Percentiles rank a stretch among this genome's conserved stretches.
Evolutionary conservation across 164 flowering plant genomes (phyloP).

Genomic region (Chimonanthus praecox): DNA sequence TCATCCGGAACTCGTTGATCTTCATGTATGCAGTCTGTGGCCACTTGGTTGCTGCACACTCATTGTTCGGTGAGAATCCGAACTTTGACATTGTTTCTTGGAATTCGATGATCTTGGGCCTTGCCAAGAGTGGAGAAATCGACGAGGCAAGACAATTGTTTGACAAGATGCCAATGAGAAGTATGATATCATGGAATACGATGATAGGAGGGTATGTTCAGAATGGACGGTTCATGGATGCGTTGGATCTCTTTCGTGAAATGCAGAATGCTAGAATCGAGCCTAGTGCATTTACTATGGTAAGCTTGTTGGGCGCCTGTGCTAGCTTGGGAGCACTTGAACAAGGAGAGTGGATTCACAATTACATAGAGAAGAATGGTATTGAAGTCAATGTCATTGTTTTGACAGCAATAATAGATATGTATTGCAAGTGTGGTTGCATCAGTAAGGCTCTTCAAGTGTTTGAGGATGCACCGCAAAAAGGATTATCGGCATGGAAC

Average conservation of each 20-base stretch:
- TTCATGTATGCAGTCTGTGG: constrained; percentile 65
- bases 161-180: constrained; percentile 44
- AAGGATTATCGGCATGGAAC: constrained; percentile 68
- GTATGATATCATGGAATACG: constrained; percentile 56
- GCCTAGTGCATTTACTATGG: constrained; percentile 59
- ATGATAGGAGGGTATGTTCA: constrained; percentile 80
- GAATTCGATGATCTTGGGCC: constrained; percentile 70
- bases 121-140: constrained; percentile 49
- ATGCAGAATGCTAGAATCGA: constrained; percentile 48
- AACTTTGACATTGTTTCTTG: constrained; percentile 60
- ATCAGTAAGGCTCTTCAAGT: constrained; percentile 41
- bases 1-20: constrained; percentile 51
- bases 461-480: constrained; percentile 30
- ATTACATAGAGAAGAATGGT: constrained; percentile 35
- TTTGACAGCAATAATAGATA: constrained; percentile 58
- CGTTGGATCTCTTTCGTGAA: constrained; percentile 45
- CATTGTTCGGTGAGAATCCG: constrained; percentile 40
- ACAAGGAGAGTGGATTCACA: constrained; percentile 79
- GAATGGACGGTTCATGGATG: constrained; percentile 53
- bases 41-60: constrained; percentile 36
- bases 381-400: constrained; percentile 45
- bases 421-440: constrained; percentile 77
- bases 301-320: constrained; percentile 66
- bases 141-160: constrained; percentile 51
- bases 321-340: constrained; percentile 51